These are phyloP conservation scores for Plasmodium ovale DNA, from an alignment of 169 alveolate genomes.

Conservation along the genomic window DNA sequence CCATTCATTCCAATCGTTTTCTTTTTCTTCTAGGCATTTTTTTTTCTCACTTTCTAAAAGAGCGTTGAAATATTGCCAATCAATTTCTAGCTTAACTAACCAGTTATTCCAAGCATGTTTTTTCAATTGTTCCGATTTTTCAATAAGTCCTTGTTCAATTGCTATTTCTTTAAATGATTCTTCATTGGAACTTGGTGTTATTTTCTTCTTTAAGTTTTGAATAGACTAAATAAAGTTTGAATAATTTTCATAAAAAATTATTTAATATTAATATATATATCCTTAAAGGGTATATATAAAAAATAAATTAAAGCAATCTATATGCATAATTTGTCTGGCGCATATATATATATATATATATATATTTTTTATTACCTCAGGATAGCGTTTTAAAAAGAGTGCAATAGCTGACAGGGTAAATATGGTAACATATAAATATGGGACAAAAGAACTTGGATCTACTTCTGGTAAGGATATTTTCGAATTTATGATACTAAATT, in stretches of 20 bases:
- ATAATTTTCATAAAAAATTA: too few species aligned
- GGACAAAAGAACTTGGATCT: background rate
- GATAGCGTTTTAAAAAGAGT: background rate
- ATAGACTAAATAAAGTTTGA: background rate
- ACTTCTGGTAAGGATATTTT: too few species aligned
- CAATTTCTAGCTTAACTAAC: slow-evolving; percentile 2
- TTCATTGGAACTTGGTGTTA: background rate
- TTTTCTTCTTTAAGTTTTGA: background rate
- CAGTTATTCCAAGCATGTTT: slow-evolving; percentile 19
- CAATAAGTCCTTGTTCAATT: slow-evolving; percentile 21
- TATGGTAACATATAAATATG: background rate
- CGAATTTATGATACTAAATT: too few species aligned
- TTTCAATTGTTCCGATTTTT: slow-evolving; percentile 27
- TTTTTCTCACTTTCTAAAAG: slow-evolving; percentile 3
- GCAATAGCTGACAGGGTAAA: background rate
- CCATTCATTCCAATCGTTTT: slow-evolving; percentile 5
- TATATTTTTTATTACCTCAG: background rate
- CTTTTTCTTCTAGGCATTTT: slow-evolving; percentile 10
- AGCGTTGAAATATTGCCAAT: slow-evolving; percentile 17
- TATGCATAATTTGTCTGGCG: background rate
- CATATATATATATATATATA: too few species aligned
- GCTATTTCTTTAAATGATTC: slow-evolving; percentile 4
- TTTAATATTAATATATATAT: too few species aligned
- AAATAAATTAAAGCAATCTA: background rate
- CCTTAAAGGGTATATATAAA: too few species aligned